phyloP scores from a whole-genome alignment of 257 asterid genomes.

The Solanum commersonii region DNA sequence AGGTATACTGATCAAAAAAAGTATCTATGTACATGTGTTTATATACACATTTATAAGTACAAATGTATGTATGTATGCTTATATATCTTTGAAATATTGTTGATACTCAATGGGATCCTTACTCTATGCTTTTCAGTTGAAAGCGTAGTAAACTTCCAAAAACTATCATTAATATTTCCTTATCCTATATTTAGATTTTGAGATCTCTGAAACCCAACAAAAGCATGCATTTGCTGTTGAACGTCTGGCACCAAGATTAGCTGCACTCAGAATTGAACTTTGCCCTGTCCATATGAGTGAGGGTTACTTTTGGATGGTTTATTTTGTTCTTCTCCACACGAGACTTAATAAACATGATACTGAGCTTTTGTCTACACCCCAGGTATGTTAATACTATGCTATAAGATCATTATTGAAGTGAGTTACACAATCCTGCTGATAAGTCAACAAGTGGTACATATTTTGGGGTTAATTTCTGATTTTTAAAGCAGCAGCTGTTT shows the following conservation, averaged over 20 bases:
- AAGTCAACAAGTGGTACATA: not conserved
- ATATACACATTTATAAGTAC: not conserved
- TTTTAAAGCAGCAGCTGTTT: not conserved
- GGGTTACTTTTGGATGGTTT: constrained; percentile 97
- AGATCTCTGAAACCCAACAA: constrained; percentile 61
- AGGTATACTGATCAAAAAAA: not conserved
- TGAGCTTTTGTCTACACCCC: constrained; percentile 66
- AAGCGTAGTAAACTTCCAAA: not conserved
- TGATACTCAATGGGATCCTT: not conserved
- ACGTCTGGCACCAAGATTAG: constrained; percentile 72
- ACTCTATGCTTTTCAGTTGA: not conserved
- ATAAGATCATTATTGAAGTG: not conserved
- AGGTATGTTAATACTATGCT: constrained; percentile 37
- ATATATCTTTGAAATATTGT: not conserved
- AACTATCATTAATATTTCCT: not conserved
- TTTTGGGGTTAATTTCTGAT: not conserved
- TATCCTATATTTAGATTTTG: constrained; percentile 48
- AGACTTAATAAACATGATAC: constrained; percentile 71
- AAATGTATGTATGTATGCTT: not conserved
- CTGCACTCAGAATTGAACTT: constrained; percentile 90
- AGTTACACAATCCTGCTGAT: not conserved
- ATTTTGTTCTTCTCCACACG: constrained; percentile 85
- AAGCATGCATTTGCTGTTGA: constrained; percentile 75
- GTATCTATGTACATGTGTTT: not conserved
- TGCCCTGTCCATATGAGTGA: constrained; percentile 91